Base-by-base conservation (phyloP, 140 eudicot genomes). In the Senecio squalidus region DNA sequence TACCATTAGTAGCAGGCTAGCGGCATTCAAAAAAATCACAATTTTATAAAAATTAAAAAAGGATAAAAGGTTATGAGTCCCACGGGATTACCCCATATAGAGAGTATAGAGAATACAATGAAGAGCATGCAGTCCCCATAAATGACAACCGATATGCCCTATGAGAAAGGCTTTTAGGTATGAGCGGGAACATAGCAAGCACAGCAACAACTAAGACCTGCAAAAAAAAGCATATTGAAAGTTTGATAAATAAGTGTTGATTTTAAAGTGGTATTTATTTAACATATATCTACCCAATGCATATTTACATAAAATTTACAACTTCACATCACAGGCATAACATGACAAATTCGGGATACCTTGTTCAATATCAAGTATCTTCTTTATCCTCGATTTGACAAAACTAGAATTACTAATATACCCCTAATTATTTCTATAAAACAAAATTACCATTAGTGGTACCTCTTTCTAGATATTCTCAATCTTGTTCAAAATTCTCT, bases 171-270 rank as follows among this genome's bases (percentile, higher is more conserved):
- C 71, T 80, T 57, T 62, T 73, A 33, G 99, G 96, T 27, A 78
- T 62, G 34, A 87, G 80, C 4, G 99, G 99, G 39, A 92, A 34
- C 55, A 82, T 76, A 27, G 96, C 84, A 70, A 92, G 95, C 55
- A 92, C 71, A 43, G 89, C 96, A 64, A 92, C 88, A 39, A 82
- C 87, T 64, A 84, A 71, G 20, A 92, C 95, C 96, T 92, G 93
- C 67, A 58, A 34, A 47, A 58, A 62, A 34, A 25, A 58, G 26
- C 9, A 62, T 31, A 31, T 51, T 33, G 23, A 6, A 54, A 41
- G 24, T n/a, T 51, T 6, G 51, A 18, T 9, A 48, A 17, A 55
- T 16, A 6, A 3, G 36, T 34, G 43, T 16, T 17, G 52, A 27
- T 13, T 8, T 40, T 11, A 27, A 5, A 15, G 53, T 39, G 15